phyloP scores from a whole-genome alignment of 306 rosid species.

The Mucuna pruriens region DNA sequence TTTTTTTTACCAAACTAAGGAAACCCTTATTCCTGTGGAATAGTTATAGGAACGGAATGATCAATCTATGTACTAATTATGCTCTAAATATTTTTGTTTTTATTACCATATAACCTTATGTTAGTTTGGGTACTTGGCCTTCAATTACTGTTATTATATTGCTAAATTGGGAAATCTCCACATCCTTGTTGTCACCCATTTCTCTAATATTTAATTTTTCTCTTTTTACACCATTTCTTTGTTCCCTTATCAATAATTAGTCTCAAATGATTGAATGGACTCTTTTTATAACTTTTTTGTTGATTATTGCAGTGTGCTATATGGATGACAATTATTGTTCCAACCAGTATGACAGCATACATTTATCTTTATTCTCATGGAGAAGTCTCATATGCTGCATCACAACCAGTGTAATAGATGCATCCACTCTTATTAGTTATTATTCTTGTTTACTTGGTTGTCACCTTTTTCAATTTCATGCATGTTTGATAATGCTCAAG shows the following conservation, averaged over 20 bases:
- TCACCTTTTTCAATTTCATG: slow-evolving; percentile 28
- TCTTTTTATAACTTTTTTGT: not conserved
- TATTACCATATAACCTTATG: not conserved
- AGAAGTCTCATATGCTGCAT: slow-evolving; percentile 97
- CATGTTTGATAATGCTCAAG: not conserved
- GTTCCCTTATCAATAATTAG: not conserved
- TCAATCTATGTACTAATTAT: slow-evolving; percentile 10
- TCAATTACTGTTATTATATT: slow-evolving; percentile 25
- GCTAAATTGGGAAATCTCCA: not conserved
- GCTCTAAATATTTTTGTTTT: slow-evolving; percentile 19
- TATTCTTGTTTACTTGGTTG: slow-evolving; percentile 28
- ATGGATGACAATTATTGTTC: slow-evolving; percentile 97
- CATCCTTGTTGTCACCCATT: slow-evolving; percentile 27
- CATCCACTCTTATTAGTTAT: slow-evolving; percentile 60
- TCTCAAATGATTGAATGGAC: slow-evolving; percentile 24
- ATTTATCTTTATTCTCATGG: slow-evolving; percentile 96
- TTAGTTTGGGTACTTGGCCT: slow-evolving; percentile 15
- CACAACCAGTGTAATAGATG: slow-evolving; percentile 99
- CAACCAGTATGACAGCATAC: slow-evolving; percentile 96
- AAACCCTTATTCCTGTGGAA: slow-evolving; percentile 4
- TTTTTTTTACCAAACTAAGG: not conserved
- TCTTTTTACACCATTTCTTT: not conserved
- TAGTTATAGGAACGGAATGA: slow-evolving; percentile 13
- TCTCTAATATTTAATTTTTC: not conserved
- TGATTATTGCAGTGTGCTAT: slow-evolving; percentile 86